A percentile compares a stretch with the other conserved stretches of the same genome.
These are phyloP conservation scores for Lichtheimia ramosa DNA, from an alignment of 371 early-diverging fungal species.

Conservation along the genomic window DNA sequence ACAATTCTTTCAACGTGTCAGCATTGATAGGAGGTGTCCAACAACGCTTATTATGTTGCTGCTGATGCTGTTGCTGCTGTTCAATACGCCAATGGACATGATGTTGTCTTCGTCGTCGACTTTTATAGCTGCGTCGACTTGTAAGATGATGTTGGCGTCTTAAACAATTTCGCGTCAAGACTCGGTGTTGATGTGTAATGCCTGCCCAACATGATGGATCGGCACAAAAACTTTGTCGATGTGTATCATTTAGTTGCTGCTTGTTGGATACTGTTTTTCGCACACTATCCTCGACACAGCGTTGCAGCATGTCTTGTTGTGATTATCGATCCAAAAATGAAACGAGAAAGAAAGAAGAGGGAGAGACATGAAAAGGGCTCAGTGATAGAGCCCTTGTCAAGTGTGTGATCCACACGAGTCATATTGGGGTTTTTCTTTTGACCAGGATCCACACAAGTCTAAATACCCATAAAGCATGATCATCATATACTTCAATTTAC, in stretches of 20 bases:
- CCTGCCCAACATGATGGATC: constrained; percentile 2
- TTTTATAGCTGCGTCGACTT: background rate
- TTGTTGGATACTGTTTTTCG: background rate
- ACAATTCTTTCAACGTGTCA: constrained; percentile 27
- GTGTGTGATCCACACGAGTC: too few relatives aligned
- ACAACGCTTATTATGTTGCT: constrained; percentile 2
- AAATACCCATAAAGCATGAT: too few relatives aligned
- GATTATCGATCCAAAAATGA: background rate
- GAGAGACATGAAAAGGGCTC: too few relatives aligned
- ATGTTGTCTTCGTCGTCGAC: constrained; percentile 5
- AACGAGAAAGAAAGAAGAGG: background rate
- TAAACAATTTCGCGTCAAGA: constrained; percentile 5
- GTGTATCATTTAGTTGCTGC: background rate
- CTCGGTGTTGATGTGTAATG: constrained; percentile 7
- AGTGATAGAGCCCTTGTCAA: too few relatives aligned
- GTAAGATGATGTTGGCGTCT: background rate
- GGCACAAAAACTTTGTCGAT: background rate
- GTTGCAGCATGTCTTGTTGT: background rate
- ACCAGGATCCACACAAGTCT: too few relatives aligned
- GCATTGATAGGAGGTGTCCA: constrained; percentile 38
- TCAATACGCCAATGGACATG: constrained; percentile 6
- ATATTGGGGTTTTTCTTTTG: too few relatives aligned
- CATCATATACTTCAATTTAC: too few relatives aligned
- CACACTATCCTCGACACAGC: background rate
- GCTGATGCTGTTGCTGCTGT: background rate